A percentile compares a stretch with the other conserved stretches of the same genome.
phyloP scores from a whole-genome alignment of 352 stramenopile species.

The Blastocystis sp. region DNA sequence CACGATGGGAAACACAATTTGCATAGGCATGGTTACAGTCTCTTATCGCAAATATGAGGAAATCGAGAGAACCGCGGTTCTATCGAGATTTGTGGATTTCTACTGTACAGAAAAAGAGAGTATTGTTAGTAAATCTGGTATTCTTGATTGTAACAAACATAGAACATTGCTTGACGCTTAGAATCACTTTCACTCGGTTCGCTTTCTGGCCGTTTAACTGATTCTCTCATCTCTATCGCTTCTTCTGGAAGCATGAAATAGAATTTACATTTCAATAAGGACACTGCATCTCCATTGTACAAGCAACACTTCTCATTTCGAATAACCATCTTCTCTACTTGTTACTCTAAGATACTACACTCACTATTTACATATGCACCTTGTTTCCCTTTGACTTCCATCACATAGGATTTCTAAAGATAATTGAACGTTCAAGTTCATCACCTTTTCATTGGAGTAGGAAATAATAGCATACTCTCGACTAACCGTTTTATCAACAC shows the following conservation, averaged over 20 bases:
- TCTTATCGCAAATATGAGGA: conserved; percentile 1
- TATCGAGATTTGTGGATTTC: background rate
- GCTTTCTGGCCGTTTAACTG: background rate
- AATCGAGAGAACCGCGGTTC: conserved; percentile 16
- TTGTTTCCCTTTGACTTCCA: conserved; percentile 29
- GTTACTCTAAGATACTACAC: background rate
- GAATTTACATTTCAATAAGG: conserved; percentile 41
- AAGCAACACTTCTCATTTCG: conserved; percentile 36
- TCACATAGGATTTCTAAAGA: conserved; percentile 41
- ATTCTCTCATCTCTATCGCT: background rate
- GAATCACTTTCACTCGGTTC: background rate
- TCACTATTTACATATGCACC: conserved; percentile 27
- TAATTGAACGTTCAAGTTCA: background rate
- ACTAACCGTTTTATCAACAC: conserved; percentile 2
- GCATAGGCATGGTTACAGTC: conserved; percentile 46
- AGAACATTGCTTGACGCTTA: background rate
- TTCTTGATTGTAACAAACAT: background rate
- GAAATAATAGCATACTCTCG: conserved; percentile 32
- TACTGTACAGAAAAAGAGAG: background rate
- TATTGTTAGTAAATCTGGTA: background rate
- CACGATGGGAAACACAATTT: conserved; percentile 58
- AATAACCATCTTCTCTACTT: background rate
- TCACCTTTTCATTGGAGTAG: conserved; percentile 52
- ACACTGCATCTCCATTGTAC: conserved; percentile 23
- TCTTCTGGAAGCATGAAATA: conserved; percentile 48